A percentile compares a stretch with the other conserved stretches of the same genome.
Evolutionary conservation across 2,329 filamentous ascomycete genomes (phyloP).

Genomic region (Microsporum audouinii): DNA sequence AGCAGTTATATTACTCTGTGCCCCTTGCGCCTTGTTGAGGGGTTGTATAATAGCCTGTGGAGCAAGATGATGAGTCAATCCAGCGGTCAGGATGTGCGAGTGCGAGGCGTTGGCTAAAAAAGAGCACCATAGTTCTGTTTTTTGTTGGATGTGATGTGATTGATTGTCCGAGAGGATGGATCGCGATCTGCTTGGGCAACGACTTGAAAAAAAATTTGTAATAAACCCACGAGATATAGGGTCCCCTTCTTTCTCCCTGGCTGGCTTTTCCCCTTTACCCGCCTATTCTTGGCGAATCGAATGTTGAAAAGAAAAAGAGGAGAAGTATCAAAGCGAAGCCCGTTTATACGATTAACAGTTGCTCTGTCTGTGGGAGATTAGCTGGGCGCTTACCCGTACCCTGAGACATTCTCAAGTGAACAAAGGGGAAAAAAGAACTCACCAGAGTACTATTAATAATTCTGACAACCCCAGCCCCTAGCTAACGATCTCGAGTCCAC

Average conservation of each 20-base stretch:
- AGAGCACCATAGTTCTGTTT: not conserved
- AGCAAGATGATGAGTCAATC: not conserved
- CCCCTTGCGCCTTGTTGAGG: not conserved
- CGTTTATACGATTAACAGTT: not conserved
- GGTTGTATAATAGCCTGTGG: not conserved
- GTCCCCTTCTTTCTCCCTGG: not conserved
- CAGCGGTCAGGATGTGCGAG: not conserved
- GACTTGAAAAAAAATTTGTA: not conserved
- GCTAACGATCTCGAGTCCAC: not conserved
- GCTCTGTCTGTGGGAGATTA: not conserved
- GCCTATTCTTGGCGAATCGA: not conserved
- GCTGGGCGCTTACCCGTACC: not conserved
- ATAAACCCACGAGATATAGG: not conserved
- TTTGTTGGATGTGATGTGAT: not conserved
- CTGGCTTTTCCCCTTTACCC: not conserved
- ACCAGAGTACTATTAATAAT: not conserved
- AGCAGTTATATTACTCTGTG: not conserved
- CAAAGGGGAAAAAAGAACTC: not conserved
- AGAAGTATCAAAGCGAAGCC: not conserved
- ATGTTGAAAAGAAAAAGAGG: not conserved
- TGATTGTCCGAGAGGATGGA: conserved; percentile 2
- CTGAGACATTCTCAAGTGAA: not conserved
- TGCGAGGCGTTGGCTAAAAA: not conserved
- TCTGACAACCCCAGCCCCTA: not conserved
- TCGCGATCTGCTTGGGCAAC: not conserved